Evolutionary conservation across 345 rosid genomes (phyloP).

Genomic region (Zanthoxylum bungeanum): DNA sequence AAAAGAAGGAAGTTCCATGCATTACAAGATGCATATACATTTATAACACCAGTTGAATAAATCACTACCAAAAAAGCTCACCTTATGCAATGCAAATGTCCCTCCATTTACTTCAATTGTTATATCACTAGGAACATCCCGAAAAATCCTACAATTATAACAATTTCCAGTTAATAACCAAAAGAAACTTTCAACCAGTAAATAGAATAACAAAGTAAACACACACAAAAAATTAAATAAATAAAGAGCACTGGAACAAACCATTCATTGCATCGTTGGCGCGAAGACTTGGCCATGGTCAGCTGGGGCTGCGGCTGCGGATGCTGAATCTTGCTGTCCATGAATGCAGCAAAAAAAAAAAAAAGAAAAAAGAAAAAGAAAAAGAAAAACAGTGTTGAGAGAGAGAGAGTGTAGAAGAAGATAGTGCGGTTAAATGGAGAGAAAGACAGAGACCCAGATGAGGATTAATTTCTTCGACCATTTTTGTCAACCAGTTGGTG

Average conservation of each 20-base stretch:
- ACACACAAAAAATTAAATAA: no score
- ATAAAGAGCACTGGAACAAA: no score
- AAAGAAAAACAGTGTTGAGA: neutral
- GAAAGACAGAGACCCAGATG: conserved; percentile 31
- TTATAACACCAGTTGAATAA: neutral
- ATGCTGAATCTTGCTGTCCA: conserved; percentile 63
- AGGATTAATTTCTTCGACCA: conserved; percentile 26
- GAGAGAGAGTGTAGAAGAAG: neutral
- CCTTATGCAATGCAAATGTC: conserved; percentile 85
- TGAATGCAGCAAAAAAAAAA: no score
- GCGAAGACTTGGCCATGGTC: conserved; percentile 69
- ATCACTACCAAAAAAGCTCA: conserved; percentile 23
- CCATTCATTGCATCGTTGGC: conserved; percentile 92
- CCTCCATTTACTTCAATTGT: conserved; percentile 78
- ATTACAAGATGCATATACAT: neutral
- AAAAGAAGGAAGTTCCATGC: neutral
- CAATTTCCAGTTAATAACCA: conserved; percentile 5
- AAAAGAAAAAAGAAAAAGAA: no score
- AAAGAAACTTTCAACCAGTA: no score
- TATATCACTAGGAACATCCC: conserved; percentile 93
- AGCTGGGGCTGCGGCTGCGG: conserved; percentile 48
- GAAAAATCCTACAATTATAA: conserved; percentile 64
- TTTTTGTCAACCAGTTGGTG: conserved; percentile 37
- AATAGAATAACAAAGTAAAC: no score
- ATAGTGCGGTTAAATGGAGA: conserved; percentile 13